Base-by-base conservation (phyloP, 2,329 filamentous ascomycete genomes). In the Talaromyces sp. region DNA sequence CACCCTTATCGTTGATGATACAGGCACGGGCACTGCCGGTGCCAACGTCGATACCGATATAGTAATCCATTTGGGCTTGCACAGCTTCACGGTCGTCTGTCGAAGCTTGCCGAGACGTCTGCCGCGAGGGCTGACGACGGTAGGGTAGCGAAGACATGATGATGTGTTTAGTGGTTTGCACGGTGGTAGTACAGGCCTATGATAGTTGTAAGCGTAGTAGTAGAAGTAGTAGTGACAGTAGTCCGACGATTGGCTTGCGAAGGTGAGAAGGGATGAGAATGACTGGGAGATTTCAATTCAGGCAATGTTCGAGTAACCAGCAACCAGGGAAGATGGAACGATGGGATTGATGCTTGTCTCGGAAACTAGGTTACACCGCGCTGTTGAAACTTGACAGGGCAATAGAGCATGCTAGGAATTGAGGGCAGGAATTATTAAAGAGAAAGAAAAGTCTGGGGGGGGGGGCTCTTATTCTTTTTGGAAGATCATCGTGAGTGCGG, bases 11-110 rank as follows among this genome's bases (percentile, higher is more conserved):
- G 75, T 98, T 91, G 77, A 99, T 96, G 73, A 99, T 92, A 78
- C 95, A 98, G 61, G 95, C 95, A 73, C 95, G 87, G 42, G 93
- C 95, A 75, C 92, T 96, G 62, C 95, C 95, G 21, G 95, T 99
- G 59, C 95, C 95, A 58, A 99, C 93, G 79, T 99, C 95, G 69
- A 99, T 91, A 65, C 93, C 93, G 72, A 98, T 87, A 74, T 84
- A 88, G 71, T 88, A 84, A 69, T 86, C 82, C 67, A 82, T 75
- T 64, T 84, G 81, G 44, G 83, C 78, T 63, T 80, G 80, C 59
- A 87, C 77, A 68, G 86, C 83, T 70, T 87, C 84, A 67, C 83
- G 81, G 57, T 81, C 79, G 70, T 80, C 78, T 58, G 69, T 73
- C 1, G 77, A 76, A 31, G 74, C 74, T 66, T 78, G 75, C 35